phyloP scores from a whole-genome alignment of 2,329 filamentous ascomycete genomes.

The Ascochyta koolunga region DNA sequence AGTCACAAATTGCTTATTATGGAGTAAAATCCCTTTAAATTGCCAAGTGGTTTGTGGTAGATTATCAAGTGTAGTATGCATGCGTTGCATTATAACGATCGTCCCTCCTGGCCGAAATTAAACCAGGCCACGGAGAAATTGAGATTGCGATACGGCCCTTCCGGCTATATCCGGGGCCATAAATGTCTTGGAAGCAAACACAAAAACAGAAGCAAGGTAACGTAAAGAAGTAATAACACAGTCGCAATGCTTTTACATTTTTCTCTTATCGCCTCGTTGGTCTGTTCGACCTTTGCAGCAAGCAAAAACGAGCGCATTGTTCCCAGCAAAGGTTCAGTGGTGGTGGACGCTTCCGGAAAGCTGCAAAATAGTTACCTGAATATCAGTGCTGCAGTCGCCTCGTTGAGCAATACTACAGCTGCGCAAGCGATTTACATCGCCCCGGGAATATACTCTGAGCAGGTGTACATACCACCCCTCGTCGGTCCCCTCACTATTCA shows the following conservation, averaged over 20 bases:
- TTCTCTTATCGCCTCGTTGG: background rate
- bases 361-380: conserved; percentile 21
- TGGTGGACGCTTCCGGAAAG: conserved; percentile 25
- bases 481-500: conserved; percentile 59
- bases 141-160: background rate
- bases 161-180: background rate
- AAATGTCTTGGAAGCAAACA: background rate
- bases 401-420: conserved; percentile 16
- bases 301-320: conserved; percentile 19
- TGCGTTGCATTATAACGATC: background rate
- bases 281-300: background rate
- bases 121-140: conserved; percentile 7
- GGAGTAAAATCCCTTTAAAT: no score
- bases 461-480: conserved; percentile 58
- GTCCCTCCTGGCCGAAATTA: background rate
- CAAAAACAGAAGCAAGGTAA: background rate
- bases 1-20: no score
- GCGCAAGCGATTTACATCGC: conserved; percentile 61
- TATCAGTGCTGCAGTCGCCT: conserved; percentile 24
- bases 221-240: background rate
- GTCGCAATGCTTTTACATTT: conserved; percentile 1
- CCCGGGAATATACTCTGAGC: conserved; percentile 62
- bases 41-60: no score
- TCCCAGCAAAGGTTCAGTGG: conserved; percentile 20
- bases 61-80: no score